phyloP scores from a whole-genome alignment of 2,329 filamentous ascomycete genomes.

The Monilinia vaccinii-corymbosi region DNA sequence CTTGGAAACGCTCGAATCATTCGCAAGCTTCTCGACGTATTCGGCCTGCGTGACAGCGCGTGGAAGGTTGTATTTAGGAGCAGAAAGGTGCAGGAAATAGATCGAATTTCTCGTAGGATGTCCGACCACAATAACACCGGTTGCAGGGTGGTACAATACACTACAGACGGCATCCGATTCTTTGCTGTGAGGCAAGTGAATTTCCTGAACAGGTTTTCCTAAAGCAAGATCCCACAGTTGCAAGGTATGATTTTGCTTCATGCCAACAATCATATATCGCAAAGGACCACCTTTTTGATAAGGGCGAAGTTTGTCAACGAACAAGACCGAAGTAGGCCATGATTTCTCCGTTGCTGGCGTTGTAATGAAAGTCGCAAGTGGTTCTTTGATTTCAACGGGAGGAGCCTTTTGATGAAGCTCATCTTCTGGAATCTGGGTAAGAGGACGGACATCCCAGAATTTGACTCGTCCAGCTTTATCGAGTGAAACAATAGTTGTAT shows the following conservation, averaged over 20 bases:
- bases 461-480: conserved; percentile 95
- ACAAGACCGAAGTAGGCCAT: conserved; percentile 90
- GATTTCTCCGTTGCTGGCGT: conserved; percentile 86
- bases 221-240: conserved; percentile 97
- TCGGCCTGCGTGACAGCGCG: conserved; percentile 76
- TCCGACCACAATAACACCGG: conserved; percentile 88
- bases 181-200: conserved; percentile 91
- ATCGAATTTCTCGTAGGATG: conserved; percentile 96
- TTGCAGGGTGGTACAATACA: conserved; percentile 84
- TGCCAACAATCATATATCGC: conserved; percentile 91
- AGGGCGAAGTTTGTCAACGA: conserved; percentile 91
- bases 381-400: conserved; percentile 70
- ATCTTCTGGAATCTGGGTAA: conserved; percentile 41
- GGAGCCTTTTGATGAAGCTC: conserved; percentile 14
- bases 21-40: conserved; percentile 70
- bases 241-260: conserved; percentile 98
- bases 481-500: conserved; percentile 85
- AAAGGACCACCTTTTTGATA: conserved; percentile 85
- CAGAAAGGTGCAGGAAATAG: conserved; percentile 93
- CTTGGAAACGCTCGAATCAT: conserved; percentile 63
- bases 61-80: conserved; percentile 78
- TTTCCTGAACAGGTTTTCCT: conserved; percentile 90
- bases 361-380: conserved; percentile 77
- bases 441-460: conserved; percentile 91
- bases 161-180: conserved; percentile 98